phyloP scores from a whole-genome alignment of 768 basidiomycete species.

The Rhodotorula graminis region DNA sequence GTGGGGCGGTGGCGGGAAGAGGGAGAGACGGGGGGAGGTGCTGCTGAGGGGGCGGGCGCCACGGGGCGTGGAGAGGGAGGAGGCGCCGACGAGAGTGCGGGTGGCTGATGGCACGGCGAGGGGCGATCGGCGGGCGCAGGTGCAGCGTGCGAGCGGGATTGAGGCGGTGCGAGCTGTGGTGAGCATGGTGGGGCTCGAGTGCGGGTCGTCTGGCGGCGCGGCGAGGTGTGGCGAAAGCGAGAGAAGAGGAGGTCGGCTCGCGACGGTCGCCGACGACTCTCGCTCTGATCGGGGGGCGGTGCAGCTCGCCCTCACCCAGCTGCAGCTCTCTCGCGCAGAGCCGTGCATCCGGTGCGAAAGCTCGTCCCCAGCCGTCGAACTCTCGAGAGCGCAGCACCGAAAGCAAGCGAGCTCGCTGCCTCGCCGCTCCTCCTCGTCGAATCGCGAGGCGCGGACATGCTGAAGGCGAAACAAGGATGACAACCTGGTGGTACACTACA shows the following conservation, averaged over 20 bases:
- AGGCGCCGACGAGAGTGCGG: neutral
- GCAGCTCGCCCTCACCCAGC: neutral
- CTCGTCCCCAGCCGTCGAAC: too few species aligned
- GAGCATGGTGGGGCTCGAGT: neutral
- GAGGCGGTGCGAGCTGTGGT: neutral
- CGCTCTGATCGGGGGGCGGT: neutral
- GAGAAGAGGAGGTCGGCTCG: neutral
- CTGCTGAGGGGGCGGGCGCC: neutral
- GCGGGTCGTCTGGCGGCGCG: neutral
- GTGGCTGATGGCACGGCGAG: neutral
- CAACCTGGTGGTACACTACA: conserved; percentile 1
- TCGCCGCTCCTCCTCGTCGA: too few species aligned
- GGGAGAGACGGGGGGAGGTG: neutral
- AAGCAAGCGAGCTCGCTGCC: too few species aligned
- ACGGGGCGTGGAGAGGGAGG: neutral
- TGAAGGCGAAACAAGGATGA: too few species aligned
- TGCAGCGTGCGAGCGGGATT: neutral
- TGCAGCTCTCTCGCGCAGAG: too few species aligned
- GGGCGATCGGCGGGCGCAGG: neutral
- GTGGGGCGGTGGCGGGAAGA: neutral
- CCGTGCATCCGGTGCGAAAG: too few species aligned
- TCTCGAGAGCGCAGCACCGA: too few species aligned
- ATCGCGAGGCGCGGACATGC: too few species aligned
- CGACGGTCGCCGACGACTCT: neutral
- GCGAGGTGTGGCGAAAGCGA: neutral